Conservation (phyloP, 1,139 yeast species). For the Taphrina confusa region DNA sequence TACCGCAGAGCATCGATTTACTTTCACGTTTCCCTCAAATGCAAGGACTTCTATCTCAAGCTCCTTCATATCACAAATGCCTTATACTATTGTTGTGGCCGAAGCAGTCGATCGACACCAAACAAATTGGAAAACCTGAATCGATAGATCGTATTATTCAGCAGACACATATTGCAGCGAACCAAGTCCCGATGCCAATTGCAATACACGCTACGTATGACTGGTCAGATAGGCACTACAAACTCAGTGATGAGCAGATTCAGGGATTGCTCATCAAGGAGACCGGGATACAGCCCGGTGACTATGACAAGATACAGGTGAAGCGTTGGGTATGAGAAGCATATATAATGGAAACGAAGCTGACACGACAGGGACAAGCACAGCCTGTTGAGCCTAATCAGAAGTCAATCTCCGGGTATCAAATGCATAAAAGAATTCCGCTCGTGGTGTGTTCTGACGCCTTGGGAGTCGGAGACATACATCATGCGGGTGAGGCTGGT, state of each 20-base stretch:
- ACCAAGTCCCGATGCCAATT: conserved; percentile 12
- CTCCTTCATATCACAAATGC: conserved; percentile 1
- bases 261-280: background rate
- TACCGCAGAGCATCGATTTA: conserved; percentile 17
- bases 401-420: background rate
- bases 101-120: background rate
- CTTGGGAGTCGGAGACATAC: conserved; percentile 19
- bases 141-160: background rate
- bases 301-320: conserved; percentile 18
- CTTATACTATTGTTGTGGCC: conserved; percentile 26
- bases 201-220: conserved; percentile 17
- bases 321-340: conserved; percentile 14
- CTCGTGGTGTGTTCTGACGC: conserved; percentile 23
- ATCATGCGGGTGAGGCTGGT: conserved; percentile 26
- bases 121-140: background rate
- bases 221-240: conserved; percentile 16
- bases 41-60: background rate
- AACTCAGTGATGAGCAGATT: background rate
- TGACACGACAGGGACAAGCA: conserved; percentile 14
- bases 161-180: conserved; percentile 17
- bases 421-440: background rate
- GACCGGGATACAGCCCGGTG: background rate
- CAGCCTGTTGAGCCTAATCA: conserved; percentile 4
- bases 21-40: background rate
- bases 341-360: background rate